Evolutionary conservation across 768 basidiomycete species (phyloP), one percentile per base, ranked within the genome.

Genomic region (Ramaria rubella): DNA sequence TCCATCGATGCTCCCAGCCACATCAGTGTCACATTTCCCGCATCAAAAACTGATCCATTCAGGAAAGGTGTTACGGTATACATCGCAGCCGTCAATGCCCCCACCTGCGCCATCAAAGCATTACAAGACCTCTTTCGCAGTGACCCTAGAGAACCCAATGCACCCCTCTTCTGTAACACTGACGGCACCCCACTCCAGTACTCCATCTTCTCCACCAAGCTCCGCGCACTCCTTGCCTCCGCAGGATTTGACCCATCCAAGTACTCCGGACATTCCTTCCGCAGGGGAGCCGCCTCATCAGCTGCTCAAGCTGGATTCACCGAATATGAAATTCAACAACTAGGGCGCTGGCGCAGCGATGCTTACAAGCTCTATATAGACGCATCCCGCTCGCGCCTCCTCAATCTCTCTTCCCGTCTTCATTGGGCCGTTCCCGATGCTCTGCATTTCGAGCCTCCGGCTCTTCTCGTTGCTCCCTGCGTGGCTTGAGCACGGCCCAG

Each of bases 41-140:
- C 64, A 1, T 74, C 72, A 1, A 74, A 74, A 52, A 73, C 71
- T 4, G 69, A 73, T 61, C 71, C 70, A 1, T 74, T 73, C 54
- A 59, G 69, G 6, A 60, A 60, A 34, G 66, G 69, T 1, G 59
- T 67, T 40, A 51, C 60, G 7, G 61, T 69, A 19, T 55, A 49
- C 23, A 40, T 70, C n/a, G 64, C 69, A 1, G 55, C 58, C 6
- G 65, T 60, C 4, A 48, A 43, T 34, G 30, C 65, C 60, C 12
- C 56, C 26, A 31, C 60, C 24, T 29, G 44, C 49, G 36, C 63
- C 4, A 52, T 64, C 23, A 12, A 48, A 23, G 49, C 58, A 14
- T 58, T 64, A 5, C 60, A 49, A 12, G 15, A 8, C 8, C 64
- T 55, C 51, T 38, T 64, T 48, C 12, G 2, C 21, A n/a, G 34